These are phyloP conservation scores for Escovopsis weberi DNA, from an alignment of 2,329 filamentous ascomycete species.

Conservation along the genomic window DNA sequence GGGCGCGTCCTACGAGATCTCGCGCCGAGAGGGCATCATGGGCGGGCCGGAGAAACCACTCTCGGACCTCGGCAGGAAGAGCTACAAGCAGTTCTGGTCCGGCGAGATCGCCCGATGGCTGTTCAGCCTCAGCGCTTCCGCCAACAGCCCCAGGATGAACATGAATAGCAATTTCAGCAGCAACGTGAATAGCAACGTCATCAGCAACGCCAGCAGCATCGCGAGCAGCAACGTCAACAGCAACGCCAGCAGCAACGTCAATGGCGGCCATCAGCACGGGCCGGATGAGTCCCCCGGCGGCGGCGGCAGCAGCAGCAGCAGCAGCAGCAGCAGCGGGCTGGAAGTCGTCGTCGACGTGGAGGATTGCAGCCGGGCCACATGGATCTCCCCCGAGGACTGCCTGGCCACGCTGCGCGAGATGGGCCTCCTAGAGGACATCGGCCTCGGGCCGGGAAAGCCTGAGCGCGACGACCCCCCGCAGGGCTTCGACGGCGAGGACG, in stretches of 20 bases:
- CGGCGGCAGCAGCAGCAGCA: constrained; percentile 2
- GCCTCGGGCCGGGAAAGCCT: constrained; percentile 28
- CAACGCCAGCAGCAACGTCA: too few relatives aligned
- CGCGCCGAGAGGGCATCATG: constrained; percentile 64
- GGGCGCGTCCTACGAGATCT: constrained; percentile 86
- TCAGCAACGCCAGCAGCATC: too few relatives aligned
- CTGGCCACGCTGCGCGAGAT: constrained; percentile 66
- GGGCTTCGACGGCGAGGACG: constrained; percentile 1
- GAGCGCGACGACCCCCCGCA: constrained; percentile 8
- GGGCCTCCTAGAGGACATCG: constrained; percentile 51
- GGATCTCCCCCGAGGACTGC: constrained; percentile 76
- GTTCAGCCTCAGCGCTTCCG: constrained; percentile 23
- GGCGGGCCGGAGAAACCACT: constrained; percentile 92
- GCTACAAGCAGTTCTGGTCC: constrained; percentile 78
- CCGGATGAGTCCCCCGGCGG: background rate
- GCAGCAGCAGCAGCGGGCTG: constrained; percentile 6
- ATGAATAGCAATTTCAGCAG: constrained; percentile 4
- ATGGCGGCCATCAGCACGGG: too few relatives aligned
- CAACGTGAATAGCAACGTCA: too few relatives aligned
- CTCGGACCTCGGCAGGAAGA: constrained; percentile 67
- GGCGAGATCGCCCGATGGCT: constrained; percentile 66
- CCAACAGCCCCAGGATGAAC: background rate
- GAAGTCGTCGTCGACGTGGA: constrained; percentile 48
- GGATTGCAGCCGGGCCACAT: constrained; percentile 62
- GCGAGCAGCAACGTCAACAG: too few relatives aligned